Conservation (phyloP, 2,329 filamentous ascomycete species). For the Albophoma yamanashiensis region DNA sequence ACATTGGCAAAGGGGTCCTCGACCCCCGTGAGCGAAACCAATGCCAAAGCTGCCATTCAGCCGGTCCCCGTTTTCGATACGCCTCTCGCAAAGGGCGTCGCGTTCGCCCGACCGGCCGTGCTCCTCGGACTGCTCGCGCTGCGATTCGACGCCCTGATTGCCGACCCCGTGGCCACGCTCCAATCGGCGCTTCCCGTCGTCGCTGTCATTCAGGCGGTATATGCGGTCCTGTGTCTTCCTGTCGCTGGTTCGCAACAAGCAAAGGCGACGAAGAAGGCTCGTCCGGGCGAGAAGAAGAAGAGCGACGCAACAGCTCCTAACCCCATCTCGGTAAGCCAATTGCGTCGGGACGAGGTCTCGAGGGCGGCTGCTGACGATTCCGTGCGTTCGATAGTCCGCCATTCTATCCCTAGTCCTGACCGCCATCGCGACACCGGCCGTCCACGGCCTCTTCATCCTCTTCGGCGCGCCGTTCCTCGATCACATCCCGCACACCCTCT, state of each 20-base stretch:
- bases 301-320: constrained; percentile 30
- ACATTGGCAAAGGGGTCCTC: constrained; percentile 18
- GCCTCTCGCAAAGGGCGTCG: constrained; percentile 36
- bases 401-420: constrained; percentile 47
- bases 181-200: constrained; percentile 50
- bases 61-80: constrained; percentile 27
- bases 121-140: constrained; percentile 53
- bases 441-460: constrained; percentile 61
- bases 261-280: constrained; percentile 35
- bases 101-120: constrained; percentile 57
- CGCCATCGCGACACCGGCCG: constrained; percentile 54
- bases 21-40: constrained; percentile 17
- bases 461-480: constrained; percentile 87
- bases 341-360: neutral
- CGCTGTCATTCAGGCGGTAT: constrained; percentile 51
- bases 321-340: constrained; percentile 31
- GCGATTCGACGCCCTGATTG: constrained; percentile 57
- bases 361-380: neutral
- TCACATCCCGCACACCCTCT: constrained; percentile 65
- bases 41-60: constrained; percentile 17
- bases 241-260: constrained; percentile 37
- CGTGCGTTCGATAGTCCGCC: constrained; percentile 23
- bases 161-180: constrained; percentile 57
- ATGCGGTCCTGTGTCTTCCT: constrained; percentile 54
- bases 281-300: constrained; percentile 46